Evolutionary conservation across 805 yeast species (phyloP).

Genomic region (Lipomyces sp.): DNA sequence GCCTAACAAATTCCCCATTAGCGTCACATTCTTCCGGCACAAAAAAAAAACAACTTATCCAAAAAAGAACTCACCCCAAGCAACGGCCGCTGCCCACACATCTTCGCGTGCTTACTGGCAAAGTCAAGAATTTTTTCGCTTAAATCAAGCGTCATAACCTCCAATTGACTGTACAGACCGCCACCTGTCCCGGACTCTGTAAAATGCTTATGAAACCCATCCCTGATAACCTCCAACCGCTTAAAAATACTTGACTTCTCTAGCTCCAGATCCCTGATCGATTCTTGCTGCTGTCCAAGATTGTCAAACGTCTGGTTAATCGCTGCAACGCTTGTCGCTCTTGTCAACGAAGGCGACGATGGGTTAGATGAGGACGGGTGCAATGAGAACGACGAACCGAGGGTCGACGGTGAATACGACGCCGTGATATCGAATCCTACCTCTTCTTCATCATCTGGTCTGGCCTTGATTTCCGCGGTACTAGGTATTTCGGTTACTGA

Average conservation of each 20-base stretch:
- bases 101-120: slow-evolving; percentile 1
- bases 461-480: background rate
- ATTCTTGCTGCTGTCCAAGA: background rate
- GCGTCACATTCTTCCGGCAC: background rate
- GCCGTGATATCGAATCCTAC: background rate
- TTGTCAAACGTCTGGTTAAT: background rate
- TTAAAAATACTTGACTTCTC: background rate
- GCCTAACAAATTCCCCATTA: slow-evolving; percentile 11
- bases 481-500: background rate
- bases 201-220: slow-evolving; percentile 1
- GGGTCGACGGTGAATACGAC: background rate
- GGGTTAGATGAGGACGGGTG: background rate
- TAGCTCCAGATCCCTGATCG: background rate
- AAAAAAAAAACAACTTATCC: background rate
- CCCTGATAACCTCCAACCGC: background rate
- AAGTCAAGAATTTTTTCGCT: slow-evolving; percentile 19
- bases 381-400: slow-evolving; percentile 1
- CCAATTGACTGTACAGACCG: slow-evolving; percentile 16
- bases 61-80: slow-evolving; percentile 18
- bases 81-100: slow-evolving; percentile 17
- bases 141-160: slow-evolving; percentile 19
- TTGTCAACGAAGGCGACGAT: background rate
- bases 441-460: background rate
- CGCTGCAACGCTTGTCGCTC: background rate
- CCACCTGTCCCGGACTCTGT: slow-evolving; percentile 2